A percentile compares a stretch with the other conserved stretches of the same genome.
Conservation (phyloP, 257 asterid species). For the Buddleja alternifolia region DNA sequence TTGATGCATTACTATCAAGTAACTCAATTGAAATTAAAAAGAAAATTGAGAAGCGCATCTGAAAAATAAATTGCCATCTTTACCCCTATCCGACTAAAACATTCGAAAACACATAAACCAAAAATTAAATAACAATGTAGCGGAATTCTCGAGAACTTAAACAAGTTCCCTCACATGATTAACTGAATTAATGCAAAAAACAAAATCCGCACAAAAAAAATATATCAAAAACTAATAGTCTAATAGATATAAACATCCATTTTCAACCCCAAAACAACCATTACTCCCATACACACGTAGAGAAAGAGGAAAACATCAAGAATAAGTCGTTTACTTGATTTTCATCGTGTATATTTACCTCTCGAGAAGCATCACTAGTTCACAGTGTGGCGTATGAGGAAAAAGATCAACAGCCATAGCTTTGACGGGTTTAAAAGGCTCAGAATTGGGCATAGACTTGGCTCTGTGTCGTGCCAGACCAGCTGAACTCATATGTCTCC, state of each 20-base stretch:
- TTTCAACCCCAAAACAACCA: background rate
- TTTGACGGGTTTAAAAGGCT: slow-evolving; percentile 86
- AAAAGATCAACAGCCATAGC: slow-evolving; percentile 97
- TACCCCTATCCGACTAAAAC: background rate
- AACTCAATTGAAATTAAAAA: too few relatives aligned
- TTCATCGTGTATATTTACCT: slow-evolving; percentile 51
- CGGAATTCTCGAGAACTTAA: background rate
- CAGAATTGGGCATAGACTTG: slow-evolving; percentile 92
- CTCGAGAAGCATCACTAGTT: slow-evolving; percentile 93
- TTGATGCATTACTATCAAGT: too few relatives aligned
- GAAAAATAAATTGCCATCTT: too few relatives aligned
- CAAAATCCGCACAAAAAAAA: background rate
- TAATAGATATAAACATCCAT: background rate
- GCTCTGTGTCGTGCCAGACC: slow-evolving; percentile 89
- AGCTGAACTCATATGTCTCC: slow-evolving; percentile 91
- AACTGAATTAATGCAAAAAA: background rate
- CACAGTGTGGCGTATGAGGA: slow-evolving; percentile 96
- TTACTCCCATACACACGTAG: background rate
- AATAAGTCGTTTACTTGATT: background rate
- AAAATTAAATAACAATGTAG: background rate
- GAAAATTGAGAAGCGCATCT: too few relatives aligned
- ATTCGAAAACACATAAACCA: background rate
- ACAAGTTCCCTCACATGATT: background rate
- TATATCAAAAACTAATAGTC: background rate
- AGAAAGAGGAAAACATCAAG: background rate